phyloP scores from a whole-genome alignment of 768 basidiomycete species.

The Mycena sanguinolenta region DNA sequence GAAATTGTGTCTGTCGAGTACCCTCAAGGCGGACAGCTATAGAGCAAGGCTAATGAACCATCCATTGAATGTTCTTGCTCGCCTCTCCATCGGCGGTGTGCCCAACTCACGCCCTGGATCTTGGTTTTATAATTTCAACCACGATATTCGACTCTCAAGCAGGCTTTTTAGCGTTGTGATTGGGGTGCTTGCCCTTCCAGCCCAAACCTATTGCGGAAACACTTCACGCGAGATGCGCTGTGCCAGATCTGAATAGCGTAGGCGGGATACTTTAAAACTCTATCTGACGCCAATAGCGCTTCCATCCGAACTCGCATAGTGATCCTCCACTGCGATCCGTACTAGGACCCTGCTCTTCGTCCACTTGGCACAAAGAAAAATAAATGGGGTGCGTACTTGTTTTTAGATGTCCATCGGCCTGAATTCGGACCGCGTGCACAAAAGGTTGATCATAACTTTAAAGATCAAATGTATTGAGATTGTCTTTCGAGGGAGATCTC shows the following conservation, averaged over 20 bases:
- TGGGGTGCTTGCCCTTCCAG: background rate
- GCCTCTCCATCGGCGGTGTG: background rate
- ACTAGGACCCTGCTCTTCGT: too few species aligned
- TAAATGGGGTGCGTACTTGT: background rate
- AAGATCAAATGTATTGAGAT: constrained; percentile 11
- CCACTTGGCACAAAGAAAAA: background rate
- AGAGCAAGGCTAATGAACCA: too few species aligned
- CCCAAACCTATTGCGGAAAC: background rate
- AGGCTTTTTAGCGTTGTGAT: constrained; percentile 7
- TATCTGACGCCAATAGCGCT: constrained; percentile 9
- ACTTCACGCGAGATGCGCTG: constrained; percentile 1
- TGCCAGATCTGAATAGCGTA: constrained; percentile 8
- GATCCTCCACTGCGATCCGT: constrained; percentile 2
- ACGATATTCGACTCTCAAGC: background rate
- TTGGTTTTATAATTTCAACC: too few species aligned
- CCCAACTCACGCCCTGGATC: background rate
- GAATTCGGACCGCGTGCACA: background rate
- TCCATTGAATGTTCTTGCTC: background rate
- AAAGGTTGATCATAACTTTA: background rate
- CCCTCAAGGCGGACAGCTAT: background rate
- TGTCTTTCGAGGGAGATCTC: constrained; percentile 13
- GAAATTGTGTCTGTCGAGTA: background rate
- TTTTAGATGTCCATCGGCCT: background rate
- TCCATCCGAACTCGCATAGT: constrained; percentile 16
- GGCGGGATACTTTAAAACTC: constrained; percentile 22